Base-by-base conservation (phyloP, 192 early-diverging fungal genomes). In the Geranomyces variabilis region DNA sequence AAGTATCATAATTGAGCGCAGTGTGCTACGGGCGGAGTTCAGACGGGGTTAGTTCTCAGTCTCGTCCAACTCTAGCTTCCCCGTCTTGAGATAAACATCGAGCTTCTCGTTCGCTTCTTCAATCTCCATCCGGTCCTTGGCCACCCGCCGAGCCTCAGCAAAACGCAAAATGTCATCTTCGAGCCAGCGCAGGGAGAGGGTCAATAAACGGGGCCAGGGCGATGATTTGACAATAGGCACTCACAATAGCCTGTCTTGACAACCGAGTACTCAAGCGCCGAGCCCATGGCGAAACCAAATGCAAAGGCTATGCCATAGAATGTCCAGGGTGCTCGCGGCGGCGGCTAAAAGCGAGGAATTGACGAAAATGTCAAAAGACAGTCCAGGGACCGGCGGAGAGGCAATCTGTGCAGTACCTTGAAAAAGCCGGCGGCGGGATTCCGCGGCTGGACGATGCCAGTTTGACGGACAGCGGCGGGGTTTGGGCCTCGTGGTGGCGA, bases 241-340 rank as follows among this genome's bases (percentile, higher is more conserved):
- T 33, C 34, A 69, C 67, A 69, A 48, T 69, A 69, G 7, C 55
- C 55, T 9, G 51, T 17, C 28, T 69, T 69, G 33, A 69, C 55
- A 29, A 69, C 67, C 22, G 26, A 44, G 41, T 51, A 69, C 53
- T 69, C 67, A 7, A 69, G 53, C n/a, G 53, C 53, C 8, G 49
- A 44, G n/a, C 67, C 67, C 6, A 69, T 41, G 26, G 41, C 30
- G 15, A 69, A 69, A 17, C 67, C 67, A 26, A 69, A 51, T 1
- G 29, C 67, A 57, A 69, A 69, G 1, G 49, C 21, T 26, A 29
- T 69, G 0, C 19, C 67, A 22, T 69, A 69, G 48, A 57, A 69
- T 12, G 26, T 21, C 26, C 36, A 48, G 8, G 67, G 67, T 57
- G 67, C 67, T 0, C 30, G 24, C 2, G 67, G 67, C 21, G 45